Conservation (phyloP, 179 eudicot genomes). For the Vitellaria paradoxa region DNA sequence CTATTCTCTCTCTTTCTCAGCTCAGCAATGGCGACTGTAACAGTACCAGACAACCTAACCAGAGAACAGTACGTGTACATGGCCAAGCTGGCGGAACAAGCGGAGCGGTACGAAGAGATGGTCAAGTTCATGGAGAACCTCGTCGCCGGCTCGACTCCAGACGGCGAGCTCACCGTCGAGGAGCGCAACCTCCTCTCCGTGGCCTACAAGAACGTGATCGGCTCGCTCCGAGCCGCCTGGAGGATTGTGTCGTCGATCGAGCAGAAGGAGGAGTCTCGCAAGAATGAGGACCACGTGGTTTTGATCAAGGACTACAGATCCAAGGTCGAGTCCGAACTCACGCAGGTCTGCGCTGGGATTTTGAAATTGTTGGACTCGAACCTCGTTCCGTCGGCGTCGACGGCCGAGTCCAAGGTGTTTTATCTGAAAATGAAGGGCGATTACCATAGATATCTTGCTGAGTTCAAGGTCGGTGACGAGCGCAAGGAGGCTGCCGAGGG, state of each 20-base stretch:
- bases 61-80: slow-evolving; percentile 71
- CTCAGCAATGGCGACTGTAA: slow-evolving; percentile 22
- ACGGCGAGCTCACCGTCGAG: slow-evolving; percentile 59
- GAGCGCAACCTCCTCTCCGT: slow-evolving; percentile 79
- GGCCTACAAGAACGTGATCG: slow-evolving; percentile 84
- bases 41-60: slow-evolving; percentile 20
- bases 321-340: slow-evolving; percentile 55
- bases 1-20: background rate
- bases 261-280: slow-evolving; percentile 75
- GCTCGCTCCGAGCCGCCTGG: slow-evolving; percentile 82
- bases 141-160: slow-evolving; percentile 24
- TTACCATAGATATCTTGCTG: slow-evolving; percentile 75
- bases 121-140: slow-evolving; percentile 74
- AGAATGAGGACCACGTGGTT: slow-evolving; percentile 70
- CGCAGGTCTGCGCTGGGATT: slow-evolving; percentile 51
- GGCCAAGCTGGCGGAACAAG: slow-evolving; percentile 83
- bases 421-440: slow-evolving; percentile 89
- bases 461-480: slow-evolving; percentile 69
- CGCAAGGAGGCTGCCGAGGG: slow-evolving; percentile 71
- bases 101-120: slow-evolving; percentile 89
- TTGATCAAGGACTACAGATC: slow-evolving; percentile 56
- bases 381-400: slow-evolving; percentile 51
- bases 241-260: slow-evolving; percentile 72
- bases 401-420: slow-evolving; percentile 66
- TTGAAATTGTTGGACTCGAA: slow-evolving; percentile 38